These are phyloP conservation scores for Lasiosphaeria ovina DNA, from an alignment of 495 filamentous ascomycete genomes.

Conservation along the genomic window DNA sequence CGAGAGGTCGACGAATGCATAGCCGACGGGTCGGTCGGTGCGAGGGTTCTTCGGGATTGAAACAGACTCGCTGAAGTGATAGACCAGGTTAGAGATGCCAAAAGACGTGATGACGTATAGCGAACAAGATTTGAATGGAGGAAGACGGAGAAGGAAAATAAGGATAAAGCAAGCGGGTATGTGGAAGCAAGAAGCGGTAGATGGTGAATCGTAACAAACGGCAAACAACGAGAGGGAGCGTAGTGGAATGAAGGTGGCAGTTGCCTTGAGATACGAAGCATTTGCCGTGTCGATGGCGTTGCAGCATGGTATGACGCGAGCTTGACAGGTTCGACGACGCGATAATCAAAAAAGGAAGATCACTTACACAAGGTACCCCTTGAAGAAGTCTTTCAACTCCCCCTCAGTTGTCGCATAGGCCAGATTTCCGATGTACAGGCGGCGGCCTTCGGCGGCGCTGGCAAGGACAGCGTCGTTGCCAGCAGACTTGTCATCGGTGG, in stretches of 20 bases:
- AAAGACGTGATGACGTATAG: background rate
- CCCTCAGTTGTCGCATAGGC: slow-evolving; percentile 99
- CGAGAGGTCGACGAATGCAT: slow-evolving; percentile 96
- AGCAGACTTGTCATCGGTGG: slow-evolving; percentile 49
- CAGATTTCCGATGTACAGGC: slow-evolving; percentile 99
- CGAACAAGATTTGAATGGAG: background rate
- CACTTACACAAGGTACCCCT: slow-evolving; percentile 94
- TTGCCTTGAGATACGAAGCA: background rate
- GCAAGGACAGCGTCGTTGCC: slow-evolving; percentile 87
- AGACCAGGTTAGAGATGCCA: slow-evolving; percentile 23
- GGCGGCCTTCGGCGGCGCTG: slow-evolving; percentile 96
- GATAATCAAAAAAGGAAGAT: background rate
- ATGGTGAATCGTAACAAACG: background rate
- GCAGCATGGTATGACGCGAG: background rate
- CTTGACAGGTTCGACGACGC: background rate
- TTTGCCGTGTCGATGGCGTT: too few relatives aligned
- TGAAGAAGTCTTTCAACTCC: slow-evolving; percentile 99
- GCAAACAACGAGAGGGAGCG: background rate
- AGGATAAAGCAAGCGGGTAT: background rate
- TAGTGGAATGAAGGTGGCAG: background rate
- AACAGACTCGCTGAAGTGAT: slow-evolving; percentile 76
- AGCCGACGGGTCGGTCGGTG: slow-evolving; percentile 95
- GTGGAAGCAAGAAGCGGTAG: background rate
- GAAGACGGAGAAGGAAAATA: background rate
- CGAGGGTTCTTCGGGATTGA: slow-evolving; percentile 99